These are phyloP conservation scores for Calonectria montana DNA, from an alignment of 2,329 filamentous ascomycete species.

Conservation along the genomic window DNA sequence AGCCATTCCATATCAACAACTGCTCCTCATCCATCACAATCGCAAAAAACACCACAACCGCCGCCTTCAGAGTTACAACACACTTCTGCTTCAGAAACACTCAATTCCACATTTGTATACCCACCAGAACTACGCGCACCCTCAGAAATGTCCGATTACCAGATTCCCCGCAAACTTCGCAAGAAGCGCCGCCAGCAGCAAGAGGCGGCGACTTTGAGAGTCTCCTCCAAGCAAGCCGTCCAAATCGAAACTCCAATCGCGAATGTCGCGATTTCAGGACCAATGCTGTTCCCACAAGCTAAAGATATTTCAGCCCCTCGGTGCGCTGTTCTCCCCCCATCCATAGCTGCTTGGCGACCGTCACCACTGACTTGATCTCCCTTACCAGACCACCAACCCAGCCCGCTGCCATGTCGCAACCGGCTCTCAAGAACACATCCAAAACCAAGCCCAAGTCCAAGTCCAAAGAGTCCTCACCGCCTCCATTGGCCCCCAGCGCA, in stretches of 20 bases:
- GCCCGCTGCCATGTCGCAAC: background rate
- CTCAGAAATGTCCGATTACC: slow-evolving; percentile 7
- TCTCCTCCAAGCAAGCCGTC: background rate
- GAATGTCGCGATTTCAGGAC: background rate
- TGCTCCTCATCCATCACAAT: background rate
- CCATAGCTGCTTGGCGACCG: too few relatives aligned
- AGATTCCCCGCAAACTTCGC: background rate
- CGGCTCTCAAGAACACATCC: background rate
- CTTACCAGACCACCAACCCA: background rate
- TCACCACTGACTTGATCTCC: background rate
- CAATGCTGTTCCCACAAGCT: background rate
- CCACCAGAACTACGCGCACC: background rate
- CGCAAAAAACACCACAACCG: background rate
- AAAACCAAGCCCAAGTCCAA: background rate
- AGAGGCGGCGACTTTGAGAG: background rate
- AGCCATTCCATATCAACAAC: background rate
- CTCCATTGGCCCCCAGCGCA: slow-evolving; percentile 42
- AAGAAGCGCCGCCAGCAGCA: background rate
- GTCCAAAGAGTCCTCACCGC: background rate
- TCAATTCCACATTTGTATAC: background rate
- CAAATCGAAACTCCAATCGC: background rate
- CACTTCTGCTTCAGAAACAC: background rate
- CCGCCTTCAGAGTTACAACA: background rate
- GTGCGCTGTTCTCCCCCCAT: background rate
- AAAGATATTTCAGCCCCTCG: background rate